A percentile compares a stretch with the other conserved stretches of the same genome.
Conservation (phyloP, 306 rosid species). For the Purshia tridentata region DNA sequence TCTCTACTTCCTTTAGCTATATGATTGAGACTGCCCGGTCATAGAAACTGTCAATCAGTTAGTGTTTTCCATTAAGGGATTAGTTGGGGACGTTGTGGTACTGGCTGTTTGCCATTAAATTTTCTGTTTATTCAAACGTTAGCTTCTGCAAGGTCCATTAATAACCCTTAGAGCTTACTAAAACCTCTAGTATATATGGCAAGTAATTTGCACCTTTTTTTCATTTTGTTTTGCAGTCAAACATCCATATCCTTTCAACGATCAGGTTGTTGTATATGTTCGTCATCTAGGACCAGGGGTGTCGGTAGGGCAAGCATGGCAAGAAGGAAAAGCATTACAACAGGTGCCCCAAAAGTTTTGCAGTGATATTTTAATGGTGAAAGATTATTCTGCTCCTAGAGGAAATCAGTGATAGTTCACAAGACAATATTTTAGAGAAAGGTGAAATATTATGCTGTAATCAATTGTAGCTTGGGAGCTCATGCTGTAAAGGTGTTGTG, state of each 20-base stretch:
- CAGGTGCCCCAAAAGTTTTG: conserved; percentile 78
- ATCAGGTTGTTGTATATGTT: conserved; percentile 66
- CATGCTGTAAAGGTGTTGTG: not conserved
- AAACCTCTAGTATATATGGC: not conserved
- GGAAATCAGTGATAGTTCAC: conserved; percentile 19
- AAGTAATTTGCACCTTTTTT: not conserved
- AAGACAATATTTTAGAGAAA: conserved; percentile 11
- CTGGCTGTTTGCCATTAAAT: not conserved
- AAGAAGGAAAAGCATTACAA: conserved; percentile 72
- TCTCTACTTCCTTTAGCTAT: not conserved
- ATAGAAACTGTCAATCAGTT: not conserved
- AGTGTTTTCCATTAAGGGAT: not conserved
- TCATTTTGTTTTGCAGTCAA: conserved; percentile 45
- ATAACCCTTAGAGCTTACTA: not conserved
- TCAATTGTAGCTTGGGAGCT: not conserved
- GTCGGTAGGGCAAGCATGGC: conserved; percentile 87
- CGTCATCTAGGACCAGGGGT: conserved; percentile 76
- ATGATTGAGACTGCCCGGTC: not conserved
- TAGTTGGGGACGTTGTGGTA: not conserved
- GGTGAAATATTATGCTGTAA: conserved; percentile 7
- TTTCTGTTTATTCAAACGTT: not conserved
- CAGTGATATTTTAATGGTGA: conserved; percentile 71
- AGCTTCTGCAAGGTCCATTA: not conserved
- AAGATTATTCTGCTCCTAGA: conserved; percentile 42
- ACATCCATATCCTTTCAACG: conserved; percentile 77